Conservation (phyloP, 106 monocot genomes). For the Allium cepa region DNA sequence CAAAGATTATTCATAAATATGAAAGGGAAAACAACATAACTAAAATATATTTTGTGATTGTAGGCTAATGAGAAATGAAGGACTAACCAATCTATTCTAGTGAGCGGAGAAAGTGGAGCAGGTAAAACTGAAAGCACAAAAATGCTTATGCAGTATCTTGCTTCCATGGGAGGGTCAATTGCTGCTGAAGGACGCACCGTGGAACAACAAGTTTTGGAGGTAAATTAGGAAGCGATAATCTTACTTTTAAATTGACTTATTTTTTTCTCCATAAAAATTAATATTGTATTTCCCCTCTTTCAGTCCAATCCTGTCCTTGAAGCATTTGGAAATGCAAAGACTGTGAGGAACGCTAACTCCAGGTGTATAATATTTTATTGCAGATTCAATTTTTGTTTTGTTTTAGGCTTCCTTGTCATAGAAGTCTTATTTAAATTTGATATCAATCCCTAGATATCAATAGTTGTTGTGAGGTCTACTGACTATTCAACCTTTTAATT, state of each 20-base stretch:
- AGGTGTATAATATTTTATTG: slow-evolving; percentile 30
- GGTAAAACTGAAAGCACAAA: slow-evolving; percentile 99
- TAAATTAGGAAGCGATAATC: slow-evolving; percentile 2
- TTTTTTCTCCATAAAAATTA: not conserved
- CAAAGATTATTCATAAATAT: no score
- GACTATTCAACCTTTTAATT: no score
- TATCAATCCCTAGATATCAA: no score
- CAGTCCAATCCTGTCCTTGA: slow-evolving; percentile 99
- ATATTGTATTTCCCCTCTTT: slow-evolving; percentile 2
- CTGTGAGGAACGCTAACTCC: slow-evolving; percentile 91
- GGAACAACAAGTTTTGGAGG: slow-evolving; percentile 95
- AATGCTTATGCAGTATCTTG: slow-evolving; percentile 87
- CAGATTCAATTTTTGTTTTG: not conserved
- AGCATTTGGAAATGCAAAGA: slow-evolving; percentile 98
- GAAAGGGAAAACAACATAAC: not conserved
- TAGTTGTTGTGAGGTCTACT: no score
- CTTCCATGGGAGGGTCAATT: slow-evolving; percentile 84
- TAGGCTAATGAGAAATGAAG: slow-evolving; percentile 76
- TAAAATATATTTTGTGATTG: slow-evolving; percentile 6
- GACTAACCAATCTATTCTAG: slow-evolving; percentile 74
- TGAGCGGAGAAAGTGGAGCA: slow-evolving; percentile 98
- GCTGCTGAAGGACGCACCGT: slow-evolving; percentile 63
- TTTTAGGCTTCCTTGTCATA: no score
- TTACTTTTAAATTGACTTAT: not conserved
- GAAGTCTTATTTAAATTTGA: no score